These are phyloP conservation scores for Erysiphe neolycopersici DNA, from an alignment of 2,329 filamentous ascomycete genomes.

Conservation along the genomic window DNA sequence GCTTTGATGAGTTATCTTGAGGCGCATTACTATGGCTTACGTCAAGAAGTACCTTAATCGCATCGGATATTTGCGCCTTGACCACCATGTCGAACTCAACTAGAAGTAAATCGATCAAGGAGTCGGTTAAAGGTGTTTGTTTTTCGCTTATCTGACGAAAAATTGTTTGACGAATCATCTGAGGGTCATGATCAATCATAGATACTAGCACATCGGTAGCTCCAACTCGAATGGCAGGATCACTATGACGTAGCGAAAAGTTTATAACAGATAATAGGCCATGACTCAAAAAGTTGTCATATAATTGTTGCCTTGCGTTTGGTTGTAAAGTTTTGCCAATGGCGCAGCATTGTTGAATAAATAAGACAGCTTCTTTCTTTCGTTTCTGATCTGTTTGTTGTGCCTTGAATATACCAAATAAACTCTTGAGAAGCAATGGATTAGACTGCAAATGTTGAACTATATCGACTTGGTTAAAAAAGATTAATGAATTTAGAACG, in stretches of 20 bases:
- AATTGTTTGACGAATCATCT: slow-evolving; percentile 81
- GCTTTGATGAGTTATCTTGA: slow-evolving; percentile 32
- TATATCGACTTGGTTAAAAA: slow-evolving; percentile 97
- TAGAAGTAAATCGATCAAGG: slow-evolving; percentile 70
- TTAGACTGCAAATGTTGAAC: slow-evolving; percentile 83
- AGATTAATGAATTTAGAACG: slow-evolving; percentile 90
- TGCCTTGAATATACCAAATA: slow-evolving; percentile 62
- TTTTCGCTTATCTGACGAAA: slow-evolving; percentile 80
- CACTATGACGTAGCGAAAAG: slow-evolving; percentile 64
- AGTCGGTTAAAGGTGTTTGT: slow-evolving; percentile 65
- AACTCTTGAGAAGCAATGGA: slow-evolving; percentile 46
- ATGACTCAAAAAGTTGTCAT: slow-evolving; percentile 69
- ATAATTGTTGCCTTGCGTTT: slow-evolving; percentile 52
- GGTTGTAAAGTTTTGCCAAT: slow-evolving; percentile 89
- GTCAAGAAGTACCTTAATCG: slow-evolving; percentile 79
- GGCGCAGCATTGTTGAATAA: slow-evolving; percentile 85
- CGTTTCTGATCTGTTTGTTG: slow-evolving; percentile 36
- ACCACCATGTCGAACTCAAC: slow-evolving; percentile 83
- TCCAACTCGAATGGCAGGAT: slow-evolving; percentile 66
- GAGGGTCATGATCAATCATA: slow-evolving; percentile 83
- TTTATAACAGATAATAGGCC: slow-evolving; percentile 77
- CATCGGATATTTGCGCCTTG: slow-evolving; percentile 85
- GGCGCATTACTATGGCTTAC: slow-evolving; percentile 31
- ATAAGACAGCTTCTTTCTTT: slow-evolving; percentile 83
- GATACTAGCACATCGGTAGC: slow-evolving; percentile 84